These are phyloP conservation scores for Ogataea methanolica DNA, from an alignment of 805 yeast species.

Conservation along the genomic window DNA sequence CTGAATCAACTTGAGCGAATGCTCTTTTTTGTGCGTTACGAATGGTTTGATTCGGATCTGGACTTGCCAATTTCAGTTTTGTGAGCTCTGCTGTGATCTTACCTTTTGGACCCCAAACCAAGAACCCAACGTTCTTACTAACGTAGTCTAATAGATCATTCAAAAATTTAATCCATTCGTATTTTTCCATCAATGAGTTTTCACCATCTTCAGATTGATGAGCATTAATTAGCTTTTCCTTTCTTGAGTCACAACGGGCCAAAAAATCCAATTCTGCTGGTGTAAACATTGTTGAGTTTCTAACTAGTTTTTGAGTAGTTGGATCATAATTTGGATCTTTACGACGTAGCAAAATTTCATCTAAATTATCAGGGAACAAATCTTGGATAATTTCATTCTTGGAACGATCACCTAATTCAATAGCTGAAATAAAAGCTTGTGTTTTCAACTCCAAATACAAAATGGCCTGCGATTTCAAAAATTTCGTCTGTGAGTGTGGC, in stretches of 20 bases:
- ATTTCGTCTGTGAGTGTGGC: constrained; percentile 28
- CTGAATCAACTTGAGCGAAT: background rate
- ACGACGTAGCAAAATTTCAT: constrained; percentile 40
- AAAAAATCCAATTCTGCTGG: constrained; percentile 81
- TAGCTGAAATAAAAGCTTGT: constrained; percentile 88
- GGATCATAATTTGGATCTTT: constrained; percentile 28
- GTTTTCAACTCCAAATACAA: constrained; percentile 85
- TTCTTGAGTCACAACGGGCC: constrained; percentile 66
- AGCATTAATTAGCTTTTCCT: constrained; percentile 50
- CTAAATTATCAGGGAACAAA: constrained; percentile 66
- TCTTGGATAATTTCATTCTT: constrained; percentile 66
- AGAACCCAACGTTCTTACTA: constrained; percentile 64
- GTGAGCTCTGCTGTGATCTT: constrained; percentile 25
- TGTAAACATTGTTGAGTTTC: constrained; percentile 40
- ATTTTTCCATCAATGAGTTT: constrained; percentile 58
- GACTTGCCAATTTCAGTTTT: constrained; percentile 6
- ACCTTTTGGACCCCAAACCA: constrained; percentile 59
- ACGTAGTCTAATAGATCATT: constrained; percentile 76
- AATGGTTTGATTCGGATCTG: background rate
- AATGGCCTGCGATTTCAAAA: constrained; percentile 76
- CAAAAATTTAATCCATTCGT: constrained; percentile 83
- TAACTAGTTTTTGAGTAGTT: constrained; percentile 18
- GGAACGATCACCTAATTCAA: constrained; percentile 59
- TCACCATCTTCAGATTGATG: constrained; percentile 28
- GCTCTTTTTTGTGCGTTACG: constrained; percentile 2